Percentiles rank a stretch among this genome's conserved stretches.
These are phyloP conservation scores for Luffa aegyptiaca DNA, from an alignment of 306 rosid species.

Conservation along the genomic window DNA sequence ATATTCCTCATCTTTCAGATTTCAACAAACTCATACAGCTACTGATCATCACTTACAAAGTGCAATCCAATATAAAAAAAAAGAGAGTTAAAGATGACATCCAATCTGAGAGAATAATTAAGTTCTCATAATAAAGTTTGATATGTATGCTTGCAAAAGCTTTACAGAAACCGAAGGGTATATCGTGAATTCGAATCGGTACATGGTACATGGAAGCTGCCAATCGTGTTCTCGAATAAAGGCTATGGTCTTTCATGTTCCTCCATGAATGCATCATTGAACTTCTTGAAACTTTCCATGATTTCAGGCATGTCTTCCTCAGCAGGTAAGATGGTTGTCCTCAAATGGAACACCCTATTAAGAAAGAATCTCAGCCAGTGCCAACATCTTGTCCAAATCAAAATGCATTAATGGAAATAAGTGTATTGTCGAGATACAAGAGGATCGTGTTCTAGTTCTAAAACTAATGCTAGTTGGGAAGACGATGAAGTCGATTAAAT, in stretches of 20 bases:
- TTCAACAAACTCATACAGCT: neutral
- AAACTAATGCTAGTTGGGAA: neutral
- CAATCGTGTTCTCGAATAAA: constrained; percentile 65
- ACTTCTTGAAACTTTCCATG: constrained; percentile 84
- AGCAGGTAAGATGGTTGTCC: constrained; percentile 95
- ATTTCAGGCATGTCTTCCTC: constrained; percentile 97
- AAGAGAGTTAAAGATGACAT: neutral
- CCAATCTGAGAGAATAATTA: neutral
- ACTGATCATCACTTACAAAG: too few relatives aligned
- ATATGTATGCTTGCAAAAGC: constrained; percentile 8
- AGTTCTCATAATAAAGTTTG: neutral
- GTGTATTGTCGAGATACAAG: neutral
- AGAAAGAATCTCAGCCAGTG: constrained; percentile 1
- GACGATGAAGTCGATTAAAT: neutral
- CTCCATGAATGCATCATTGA: constrained; percentile 96
- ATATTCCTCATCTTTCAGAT: neutral
- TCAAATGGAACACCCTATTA: constrained; percentile 84
- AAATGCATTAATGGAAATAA: neutral
- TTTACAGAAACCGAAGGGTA: neutral
- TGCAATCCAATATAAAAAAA: neutral
- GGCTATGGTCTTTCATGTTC: constrained; percentile 68
- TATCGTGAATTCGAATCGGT: neutral
- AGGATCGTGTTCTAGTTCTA: neutral
- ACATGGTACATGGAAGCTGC: neutral
- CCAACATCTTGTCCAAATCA: neutral